Evolutionary conservation across 441 rosid genomes (phyloP).

Genomic region (Adansonia grandidieri): DNA sequence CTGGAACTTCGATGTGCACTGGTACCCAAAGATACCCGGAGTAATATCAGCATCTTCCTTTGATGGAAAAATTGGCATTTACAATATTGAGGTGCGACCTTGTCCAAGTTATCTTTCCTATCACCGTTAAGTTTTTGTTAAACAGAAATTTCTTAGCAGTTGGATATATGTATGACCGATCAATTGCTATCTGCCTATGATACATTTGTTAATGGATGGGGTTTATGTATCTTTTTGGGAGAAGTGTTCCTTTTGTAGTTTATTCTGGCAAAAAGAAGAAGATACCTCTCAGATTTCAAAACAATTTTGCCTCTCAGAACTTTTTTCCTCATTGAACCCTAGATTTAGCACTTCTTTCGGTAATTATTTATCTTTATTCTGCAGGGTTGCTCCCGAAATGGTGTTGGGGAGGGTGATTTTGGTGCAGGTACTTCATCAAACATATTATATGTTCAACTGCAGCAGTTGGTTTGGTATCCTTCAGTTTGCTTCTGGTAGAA

Average conservation of each 20-base stretch:
- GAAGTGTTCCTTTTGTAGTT: background rate
- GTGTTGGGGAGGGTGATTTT: conserved; percentile 57
- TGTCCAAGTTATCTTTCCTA: conserved; percentile 14
- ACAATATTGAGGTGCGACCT: conserved; percentile 82
- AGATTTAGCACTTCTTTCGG: background rate
- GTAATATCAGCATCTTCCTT: conserved; percentile 96
- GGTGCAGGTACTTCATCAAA: conserved; percentile 59
- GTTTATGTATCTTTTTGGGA: conserved; percentile 14
- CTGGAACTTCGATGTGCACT: conserved; percentile 99
- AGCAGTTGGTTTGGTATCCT: conserved; percentile 10
- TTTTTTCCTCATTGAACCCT: conserved; percentile 1
- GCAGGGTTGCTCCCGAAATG: conserved; percentile 90
- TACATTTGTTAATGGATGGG: background rate
- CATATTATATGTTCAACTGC: background rate
- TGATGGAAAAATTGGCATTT: conserved; percentile 95
- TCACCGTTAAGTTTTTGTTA: background rate
- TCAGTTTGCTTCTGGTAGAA: conserved; percentile 19
- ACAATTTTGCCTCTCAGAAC: background rate
- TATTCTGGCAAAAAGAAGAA: conserved; percentile 3
- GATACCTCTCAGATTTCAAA: background rate
- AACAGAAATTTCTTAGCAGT: background rate
- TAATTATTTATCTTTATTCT: conserved; percentile 31
- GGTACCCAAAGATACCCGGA: conserved; percentile 98
- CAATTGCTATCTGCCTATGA: background rate
- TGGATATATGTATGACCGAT: background rate